These are phyloP conservation scores for Aphanomyces astaci DNA, from an alignment of 352 stramenopile species.

Conservation along the genomic window DNA sequence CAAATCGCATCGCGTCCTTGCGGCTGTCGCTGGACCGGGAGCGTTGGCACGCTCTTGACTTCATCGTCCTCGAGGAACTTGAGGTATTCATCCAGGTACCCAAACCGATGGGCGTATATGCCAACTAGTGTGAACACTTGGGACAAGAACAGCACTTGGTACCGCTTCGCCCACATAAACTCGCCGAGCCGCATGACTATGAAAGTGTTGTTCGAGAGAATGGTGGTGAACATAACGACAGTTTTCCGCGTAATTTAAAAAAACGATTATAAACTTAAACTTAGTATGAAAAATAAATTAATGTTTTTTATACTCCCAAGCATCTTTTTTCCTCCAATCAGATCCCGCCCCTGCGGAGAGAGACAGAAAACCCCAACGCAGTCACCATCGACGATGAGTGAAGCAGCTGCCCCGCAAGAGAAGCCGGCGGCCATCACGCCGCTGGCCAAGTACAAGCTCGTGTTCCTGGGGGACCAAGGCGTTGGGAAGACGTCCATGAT, in stretches of 20 bases:
- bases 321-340: conserved; percentile 14
- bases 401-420: background rate
- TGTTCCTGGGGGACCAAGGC: conserved; percentile 94
- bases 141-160: conserved; percentile 17
- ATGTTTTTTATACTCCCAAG: background rate
- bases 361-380: background rate
- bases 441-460: conserved; percentile 91
- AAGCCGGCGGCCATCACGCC: conserved; percentile 54
- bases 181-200: conserved; percentile 21
- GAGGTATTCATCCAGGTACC: conserved; percentile 8
- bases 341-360: background rate
- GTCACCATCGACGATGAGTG: background rate
- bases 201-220: background rate
- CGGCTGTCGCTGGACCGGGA: background rate
- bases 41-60: background rate
- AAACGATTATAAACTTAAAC: background rate
- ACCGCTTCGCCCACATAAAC: conserved; percentile 17
- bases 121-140: conserved; percentile 13
- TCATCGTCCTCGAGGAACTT: background rate
- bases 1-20: background rate
- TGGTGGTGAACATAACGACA: background rate
- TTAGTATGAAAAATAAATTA: background rate
- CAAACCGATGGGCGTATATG: conserved; percentile 19
- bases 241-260: background rate
- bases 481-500: conserved; percentile 99